Base-by-base conservation (phyloP, 805 yeast species). In the Metschnikowia matae region DNA sequence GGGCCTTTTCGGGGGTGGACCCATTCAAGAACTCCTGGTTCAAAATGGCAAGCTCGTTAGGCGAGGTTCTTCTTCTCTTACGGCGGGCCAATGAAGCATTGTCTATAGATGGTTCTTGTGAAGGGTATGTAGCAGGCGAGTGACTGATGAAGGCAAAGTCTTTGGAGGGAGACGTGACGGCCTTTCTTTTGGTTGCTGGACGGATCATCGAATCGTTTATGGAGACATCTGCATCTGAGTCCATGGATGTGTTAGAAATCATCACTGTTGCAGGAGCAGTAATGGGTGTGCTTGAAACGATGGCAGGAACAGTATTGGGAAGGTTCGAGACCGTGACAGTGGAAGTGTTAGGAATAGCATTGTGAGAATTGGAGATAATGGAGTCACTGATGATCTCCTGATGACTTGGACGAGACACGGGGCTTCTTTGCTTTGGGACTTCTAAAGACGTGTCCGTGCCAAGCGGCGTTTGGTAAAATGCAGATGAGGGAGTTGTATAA, bases 21-120 rank as follows among this genome's bases (percentile, higher is more conserved):
- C 96, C 90, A 44, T 71, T 63, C 45, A 77, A 77, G 62, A 92
- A 94, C 70, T 90, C 96, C 35, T 76, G 69, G 67, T 90, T 94
- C 52, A 94, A 78, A 48, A 94, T 82, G 23, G 85, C 76, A 56
- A 92, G 77, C 68, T 94, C 98, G 50, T 81, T 79, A 2, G 96
- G 94, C 1, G 96, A 84, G 1, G 99, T 94, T 73, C 98, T 85
- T 71, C 99, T 83, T 70, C 99, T 82, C 66, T 92, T 92, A 50
- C 97, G 83, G 60, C 98, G 84, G 1, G 96, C 97, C 51, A 91
- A 74, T 44, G 90, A 90, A n/a, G 89, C 89, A 63, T 91, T 89
- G 68, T 90, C 97, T 50, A 89, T 89, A 49, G 76, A 70, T 2
- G 96, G 96, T 63, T 87, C 95, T 54, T 84, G 85, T 3, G 81